Evolutionary conservation across 495 filamentous ascomycete genomes (phyloP), one percentile per base, ranked within the genome.

Genomic region (Podospora tetraspora): DNA sequence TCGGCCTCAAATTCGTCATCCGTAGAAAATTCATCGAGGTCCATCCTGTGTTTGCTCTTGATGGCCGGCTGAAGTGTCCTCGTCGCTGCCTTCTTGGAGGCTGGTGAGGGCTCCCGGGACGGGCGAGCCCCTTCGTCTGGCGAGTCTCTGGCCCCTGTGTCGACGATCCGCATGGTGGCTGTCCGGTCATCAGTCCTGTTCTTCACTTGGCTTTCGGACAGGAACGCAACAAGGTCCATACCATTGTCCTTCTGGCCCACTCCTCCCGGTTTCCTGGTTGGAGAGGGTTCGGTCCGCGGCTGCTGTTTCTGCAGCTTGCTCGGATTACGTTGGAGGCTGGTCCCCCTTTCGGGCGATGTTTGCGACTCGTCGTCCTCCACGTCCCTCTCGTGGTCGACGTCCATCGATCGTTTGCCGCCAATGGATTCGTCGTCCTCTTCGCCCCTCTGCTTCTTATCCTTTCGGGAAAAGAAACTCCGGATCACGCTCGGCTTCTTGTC

Each of bases 401-500:
- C 84, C 66, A 83, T 68, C 0, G 88, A 89, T 59, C 84, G 81
- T 75, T 89, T 91, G 66, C 90, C 43, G 19, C 43, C 87, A 21
- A 84, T 79, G 65, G 92, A 90, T 11, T 85, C 81, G 63, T 91
- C 90, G 59, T 91, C 88, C 62, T 92, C 90, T 10, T 84, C 82
- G 58, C 83, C 78, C 71, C 89, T 91, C 64, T 81, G 81, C 76
- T 92, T 97, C 83, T 93, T 97, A 70, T 97, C 92, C 73, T 96
- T 97, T 66, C 92, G 84, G 73, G 96, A 97, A 84, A 99, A 99
- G 72, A 98, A 84, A 57, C 93, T 94, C 72, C 93, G 93, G 61
- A 99, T 88, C 79, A 94, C 96, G 61, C 93, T 91, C 16, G 88
- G 84, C 75, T 95, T 97, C 82, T 97, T 96, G 67, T 97, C 91